Base-by-base conservation (phyloP, 257 asterid genomes). In the Solanum pinnatisectum region DNA sequence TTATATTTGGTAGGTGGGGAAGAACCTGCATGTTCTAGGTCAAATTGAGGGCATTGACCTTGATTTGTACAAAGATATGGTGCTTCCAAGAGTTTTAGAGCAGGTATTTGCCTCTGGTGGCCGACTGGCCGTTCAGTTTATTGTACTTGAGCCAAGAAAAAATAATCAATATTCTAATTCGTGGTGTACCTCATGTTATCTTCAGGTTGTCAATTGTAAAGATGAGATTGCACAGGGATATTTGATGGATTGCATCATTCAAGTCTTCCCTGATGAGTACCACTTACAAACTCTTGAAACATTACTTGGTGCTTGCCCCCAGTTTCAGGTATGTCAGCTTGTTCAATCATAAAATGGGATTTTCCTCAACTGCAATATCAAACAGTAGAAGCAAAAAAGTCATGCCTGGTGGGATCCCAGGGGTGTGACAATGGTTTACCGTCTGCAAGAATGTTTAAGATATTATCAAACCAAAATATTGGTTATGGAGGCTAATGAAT, bases 11-110 rank as follows among this genome's bases (percentile, higher is more conserved):
- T 92, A 97, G 99, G 99, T 97, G 87, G 99, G 99, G 87, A 97
- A 97, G 93, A 97, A 97, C 93, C 95, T 97, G 85, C 99, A 97
- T 49, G 98, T 97, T 92, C 99, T 97, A 89, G 87, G 99, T 93
- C 99, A 97, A 94, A 94, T 97, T 90, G 99, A 97, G 91, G 99
- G 99, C 25, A 95, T 96, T 90, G 98, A 97, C 93, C 99, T 97
- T 84, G 99, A 97, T 81, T 94, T 97, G 94, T 97, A 96, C 93
- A 96, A 94, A 88, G 98, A 96, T 86, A 88, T 89, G 89, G 99
- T 97, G 91, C 99, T 97, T 90, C 98, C 99, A 84, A 94, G 98
- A 94, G 95, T 97, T 85, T 92, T 95, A 92, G 99, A 97, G 94
- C 99, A 97, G 96, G 99, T 96, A 84, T 87, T 11, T 72, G 18